Base-by-base conservation (phyloP, 225 moss, liverwort and hornwort species). In the Straminergon stramineum region DNA sequence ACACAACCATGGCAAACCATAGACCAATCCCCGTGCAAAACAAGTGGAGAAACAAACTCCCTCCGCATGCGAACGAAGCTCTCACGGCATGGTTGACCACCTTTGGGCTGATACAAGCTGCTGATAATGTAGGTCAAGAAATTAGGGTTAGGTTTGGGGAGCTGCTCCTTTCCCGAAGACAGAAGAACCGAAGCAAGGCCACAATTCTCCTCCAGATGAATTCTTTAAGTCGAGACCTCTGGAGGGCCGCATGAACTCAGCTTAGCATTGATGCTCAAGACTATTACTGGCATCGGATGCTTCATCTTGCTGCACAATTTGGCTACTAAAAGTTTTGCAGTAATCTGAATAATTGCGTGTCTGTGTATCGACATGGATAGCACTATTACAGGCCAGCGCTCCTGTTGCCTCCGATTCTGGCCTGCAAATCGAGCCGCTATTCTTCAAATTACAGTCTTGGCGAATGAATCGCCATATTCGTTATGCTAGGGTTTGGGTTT, bases 101-200 rank as follows among this genome's bases (percentile, higher is more conserved):
- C 5, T 27, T 61, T 61, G 26, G 26, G 61, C 31, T 37, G 52
- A 30, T 67, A 23, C 43, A 60, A 57, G 45, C 85, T 43, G 41
- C 45, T 58, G 27, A 9, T 43, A 45, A 21, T 15, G 3, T 14
- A 65, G 58, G 89, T 60, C 26, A 15, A 37, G 35, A 35, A 43
- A 74, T 87, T 91, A 91, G 91, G 91, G 84, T 67, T 90, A 80
- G 89, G 87, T 45, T 74, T 65, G 27, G 22, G 43, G 19, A 63
- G 61, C 55, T 39, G 57, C 70, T 79, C n/a, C 24, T 13, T 48
- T 31, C n/a, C 19, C 60, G 26, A 26, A 80, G 35, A 27, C 78
- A 31, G 52, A 35, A 73, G 68, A 68, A 51, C 41, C 13, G 8
- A 45, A 80, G 65, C 70, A 52, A 53, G 34, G 1, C 41, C 76